These are phyloP conservation scores for Spizellomyces sp. DNA, from an alignment of 192 early-diverging fungal species.

Conservation along the genomic window DNA sequence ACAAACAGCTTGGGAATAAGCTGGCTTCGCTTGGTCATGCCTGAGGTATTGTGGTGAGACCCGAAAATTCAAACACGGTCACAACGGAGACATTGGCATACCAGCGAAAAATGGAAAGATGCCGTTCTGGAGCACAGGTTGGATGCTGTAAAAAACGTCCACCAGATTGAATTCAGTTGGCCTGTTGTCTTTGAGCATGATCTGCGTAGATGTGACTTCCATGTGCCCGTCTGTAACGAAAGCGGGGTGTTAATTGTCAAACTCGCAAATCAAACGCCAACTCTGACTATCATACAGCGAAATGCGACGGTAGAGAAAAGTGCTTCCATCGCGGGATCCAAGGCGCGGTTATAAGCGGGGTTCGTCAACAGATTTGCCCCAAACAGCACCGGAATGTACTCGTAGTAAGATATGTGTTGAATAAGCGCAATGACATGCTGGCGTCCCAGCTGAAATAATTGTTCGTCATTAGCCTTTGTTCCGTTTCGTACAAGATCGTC, in stretches of 20 bases:
- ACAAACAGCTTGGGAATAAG: constrained; percentile 23
- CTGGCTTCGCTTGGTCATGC: constrained; percentile 12
- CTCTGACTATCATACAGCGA: constrained; percentile 15
- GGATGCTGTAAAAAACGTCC: constrained; percentile 28
- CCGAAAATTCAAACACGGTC: no score
- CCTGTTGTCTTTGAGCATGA: no score
- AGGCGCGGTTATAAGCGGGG: constrained; percentile 34
- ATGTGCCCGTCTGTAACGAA: constrained; percentile 35
- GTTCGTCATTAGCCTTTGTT: constrained; percentile 28
- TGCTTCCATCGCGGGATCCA: constrained; percentile 42
- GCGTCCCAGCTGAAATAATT: constrained; percentile 38
- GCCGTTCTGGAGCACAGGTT: constrained; percentile 10
- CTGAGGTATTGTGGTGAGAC: no score
- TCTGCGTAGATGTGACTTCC: constrained; percentile 13
- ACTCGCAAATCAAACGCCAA: no score
- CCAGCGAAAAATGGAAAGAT: constrained; percentile 13
- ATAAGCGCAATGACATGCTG: constrained; percentile 48
- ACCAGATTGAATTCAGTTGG: constrained; percentile 21
- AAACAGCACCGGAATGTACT: constrained; percentile 44
- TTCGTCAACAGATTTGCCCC: constrained; percentile 37
- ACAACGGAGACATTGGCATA: no score
- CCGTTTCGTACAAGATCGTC: constrained; percentile 11
- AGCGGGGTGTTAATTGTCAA: no score
- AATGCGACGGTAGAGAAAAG: constrained; percentile 42
- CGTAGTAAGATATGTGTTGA: constrained; percentile 42